These are phyloP conservation scores for Microcera coccophila DNA, from an alignment of 2,329 filamentous ascomycete genomes.

Conservation along the genomic window DNA sequence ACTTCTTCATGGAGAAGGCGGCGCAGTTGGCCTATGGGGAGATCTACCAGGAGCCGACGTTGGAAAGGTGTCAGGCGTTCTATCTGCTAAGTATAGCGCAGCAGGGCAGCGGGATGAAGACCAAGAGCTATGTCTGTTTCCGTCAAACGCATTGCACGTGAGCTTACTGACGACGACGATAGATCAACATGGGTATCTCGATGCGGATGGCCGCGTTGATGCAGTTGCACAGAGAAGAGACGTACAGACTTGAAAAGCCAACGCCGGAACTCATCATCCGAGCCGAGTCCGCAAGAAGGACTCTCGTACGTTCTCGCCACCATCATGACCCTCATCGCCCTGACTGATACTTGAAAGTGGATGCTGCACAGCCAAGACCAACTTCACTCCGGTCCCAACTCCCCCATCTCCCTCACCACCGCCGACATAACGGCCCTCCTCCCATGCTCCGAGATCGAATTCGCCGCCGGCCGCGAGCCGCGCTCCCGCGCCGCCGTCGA, in stretches of 20 bases:
- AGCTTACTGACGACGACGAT: slow-evolving; percentile 5
- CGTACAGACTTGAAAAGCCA: slow-evolving; percentile 43
- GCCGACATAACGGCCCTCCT: slow-evolving; percentile 53
- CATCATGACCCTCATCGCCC: slow-evolving; percentile 5
- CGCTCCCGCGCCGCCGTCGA: slow-evolving; percentile 50
- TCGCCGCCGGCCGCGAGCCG: slow-evolving; percentile 46
- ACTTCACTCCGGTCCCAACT: slow-evolving; percentile 50
- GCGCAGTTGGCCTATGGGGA: slow-evolving; percentile 45
- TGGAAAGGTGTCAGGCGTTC: slow-evolving; percentile 56
- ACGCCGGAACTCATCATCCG: slow-evolving; percentile 44
- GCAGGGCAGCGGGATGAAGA: slow-evolving; percentile 52
- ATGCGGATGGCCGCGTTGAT: slow-evolving; percentile 54
- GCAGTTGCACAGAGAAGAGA: slow-evolving; percentile 54
- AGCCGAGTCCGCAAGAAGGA: slow-evolving; percentile 54
- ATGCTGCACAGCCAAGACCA: slow-evolving; percentile 58
- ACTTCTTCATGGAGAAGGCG: slow-evolving; percentile 51
- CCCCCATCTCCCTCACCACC: slow-evolving; percentile 48
- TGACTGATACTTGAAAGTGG: slow-evolving; percentile 39
- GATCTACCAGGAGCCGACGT: slow-evolving; percentile 49
- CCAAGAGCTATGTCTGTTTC: slow-evolving; percentile 49
- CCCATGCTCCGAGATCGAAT: slow-evolving; percentile 51
- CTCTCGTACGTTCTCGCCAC: slow-evolving; percentile 41
- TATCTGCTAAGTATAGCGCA: slow-evolving; percentile 57
- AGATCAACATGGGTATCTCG: slow-evolving; percentile 56
- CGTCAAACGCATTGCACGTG: background rate